phyloP scores from a whole-genome alignment of 1,284 basidiomycete genomes.

The Meripilus lineatus region DNA sequence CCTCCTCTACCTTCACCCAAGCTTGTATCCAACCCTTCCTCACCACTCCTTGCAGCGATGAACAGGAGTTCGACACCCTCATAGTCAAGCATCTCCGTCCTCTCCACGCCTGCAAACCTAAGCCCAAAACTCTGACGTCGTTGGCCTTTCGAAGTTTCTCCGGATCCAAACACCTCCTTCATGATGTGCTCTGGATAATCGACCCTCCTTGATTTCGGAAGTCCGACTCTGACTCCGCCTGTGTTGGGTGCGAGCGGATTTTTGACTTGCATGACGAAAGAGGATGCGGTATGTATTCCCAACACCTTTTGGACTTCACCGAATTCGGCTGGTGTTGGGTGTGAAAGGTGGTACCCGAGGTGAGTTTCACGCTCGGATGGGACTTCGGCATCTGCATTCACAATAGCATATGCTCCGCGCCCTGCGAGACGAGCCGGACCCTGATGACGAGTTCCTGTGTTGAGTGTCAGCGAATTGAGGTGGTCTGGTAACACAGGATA shows the following conservation, averaged over 20 bases:
- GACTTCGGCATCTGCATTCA: conserved; percentile 40
- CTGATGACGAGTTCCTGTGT: conserved; percentile 48
- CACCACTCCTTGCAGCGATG: conserved; percentile 49
- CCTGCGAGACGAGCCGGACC: conserved; percentile 52
- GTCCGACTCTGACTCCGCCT: conserved; percentile 27
- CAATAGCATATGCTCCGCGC: conserved; percentile 60
- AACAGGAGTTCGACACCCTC: conserved; percentile 53
- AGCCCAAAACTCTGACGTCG: conserved; percentile 42
- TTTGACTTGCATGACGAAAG: conserved; percentile 53
- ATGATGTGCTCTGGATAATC: conserved; percentile 44
- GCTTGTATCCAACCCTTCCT: conserved; percentile 41
- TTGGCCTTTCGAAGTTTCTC: conserved; percentile 26
- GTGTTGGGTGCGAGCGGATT: conserved; percentile 47
- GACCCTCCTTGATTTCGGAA: conserved; percentile 32
- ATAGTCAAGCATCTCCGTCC: conserved; percentile 50
- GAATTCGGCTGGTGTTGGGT: conserved; percentile 38
- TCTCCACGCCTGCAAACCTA: conserved; percentile 51
- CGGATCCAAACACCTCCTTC: conserved; percentile 42
- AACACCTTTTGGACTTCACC: conserved; percentile 49
- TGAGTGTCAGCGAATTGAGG: neutral
- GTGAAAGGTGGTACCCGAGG: conserved; percentile 54
- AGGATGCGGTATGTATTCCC: conserved; percentile 44
- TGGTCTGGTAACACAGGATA: neutral
- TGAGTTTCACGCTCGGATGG: conserved; percentile 47
- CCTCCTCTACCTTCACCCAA: conserved; percentile 48